Conservation (phyloP, 805 yeast species). For the Candida quercuum region DNA sequence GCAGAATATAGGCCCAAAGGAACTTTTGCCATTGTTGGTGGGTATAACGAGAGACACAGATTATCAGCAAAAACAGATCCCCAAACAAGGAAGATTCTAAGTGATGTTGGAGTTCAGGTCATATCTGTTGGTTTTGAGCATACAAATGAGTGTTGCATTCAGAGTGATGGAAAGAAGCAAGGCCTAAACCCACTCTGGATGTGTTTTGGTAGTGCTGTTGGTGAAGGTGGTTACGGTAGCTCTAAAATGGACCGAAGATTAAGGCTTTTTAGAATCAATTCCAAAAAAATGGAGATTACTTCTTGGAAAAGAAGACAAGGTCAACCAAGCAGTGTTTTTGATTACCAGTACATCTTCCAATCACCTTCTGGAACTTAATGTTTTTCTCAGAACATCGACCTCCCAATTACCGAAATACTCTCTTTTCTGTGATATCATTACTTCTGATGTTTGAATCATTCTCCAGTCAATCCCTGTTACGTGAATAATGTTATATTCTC, state of each 20-base stretch:
- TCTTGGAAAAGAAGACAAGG: conserved; percentile 56
- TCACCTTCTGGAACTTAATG: neutral
- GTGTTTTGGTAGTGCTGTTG: conserved; percentile 64
- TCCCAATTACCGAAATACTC: too few relatives aligned
- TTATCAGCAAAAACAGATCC: conserved; percentile 29
- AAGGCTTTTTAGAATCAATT: conserved; percentile 47
- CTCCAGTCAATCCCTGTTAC: too few relatives aligned
- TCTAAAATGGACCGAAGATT: conserved; percentile 42
- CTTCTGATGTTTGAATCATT: too few relatives aligned
- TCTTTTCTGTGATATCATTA: too few relatives aligned
- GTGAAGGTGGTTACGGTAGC: conserved; percentile 62
- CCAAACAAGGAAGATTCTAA: conserved; percentile 38
- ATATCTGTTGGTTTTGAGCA: conserved; percentile 68
- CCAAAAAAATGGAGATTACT: conserved; percentile 34
- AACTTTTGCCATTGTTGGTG: conserved; percentile 33
- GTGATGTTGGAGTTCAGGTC: conserved; percentile 42
- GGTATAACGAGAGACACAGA: conserved; percentile 32
- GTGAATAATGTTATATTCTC: too few relatives aligned
- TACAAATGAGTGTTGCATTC: conserved; percentile 59
- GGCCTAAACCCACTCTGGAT: conserved; percentile 40
- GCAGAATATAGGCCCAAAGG: conserved; percentile 46
- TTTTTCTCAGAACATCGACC: neutral
- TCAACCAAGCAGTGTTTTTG: conserved; percentile 37
- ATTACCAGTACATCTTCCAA: conserved; percentile 33
- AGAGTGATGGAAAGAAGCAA: conserved; percentile 18